A percentile compares a stretch with the other conserved stretches of the same genome.
These are phyloP conservation scores for Ganoderma boninense DNA, from an alignment of 1,284 basidiomycete species.

Conservation along the genomic window DNA sequence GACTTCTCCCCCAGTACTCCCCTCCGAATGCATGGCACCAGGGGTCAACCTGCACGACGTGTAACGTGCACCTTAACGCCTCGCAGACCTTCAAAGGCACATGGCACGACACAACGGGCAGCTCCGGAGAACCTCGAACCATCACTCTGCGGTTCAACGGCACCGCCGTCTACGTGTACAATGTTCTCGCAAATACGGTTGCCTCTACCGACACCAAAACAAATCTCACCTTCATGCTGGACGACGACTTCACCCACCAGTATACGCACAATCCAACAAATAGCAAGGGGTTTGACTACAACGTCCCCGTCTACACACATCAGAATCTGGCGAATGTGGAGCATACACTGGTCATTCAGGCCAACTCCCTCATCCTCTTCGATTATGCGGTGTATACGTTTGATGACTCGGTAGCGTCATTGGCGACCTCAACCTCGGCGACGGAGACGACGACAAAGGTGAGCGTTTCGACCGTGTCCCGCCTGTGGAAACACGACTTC, in stretches of 20 bases:
- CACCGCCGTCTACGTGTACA: slow-evolving; percentile 43
- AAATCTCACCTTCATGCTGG: no score
- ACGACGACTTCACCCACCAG: no score
- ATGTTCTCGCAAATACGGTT: slow-evolving; percentile 38
- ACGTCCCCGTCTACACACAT: slow-evolving; percentile 43
- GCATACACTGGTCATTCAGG: slow-evolving; percentile 17
- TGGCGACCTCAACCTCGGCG: no score
- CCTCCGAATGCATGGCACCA: slow-evolving; percentile 42
- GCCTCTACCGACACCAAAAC: slow-evolving; percentile 34
- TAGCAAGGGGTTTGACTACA: no score
- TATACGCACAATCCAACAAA: no score
- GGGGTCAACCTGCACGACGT: slow-evolving; percentile 33
- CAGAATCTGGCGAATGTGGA: not conserved
- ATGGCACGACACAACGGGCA: slow-evolving; percentile 36
- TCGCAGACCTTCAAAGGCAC: slow-evolving; percentile 27
- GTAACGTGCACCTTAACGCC: slow-evolving; percentile 31
- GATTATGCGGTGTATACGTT: slow-evolving; percentile 20
- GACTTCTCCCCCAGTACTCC: slow-evolving; percentile 29
- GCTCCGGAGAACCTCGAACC: no score
- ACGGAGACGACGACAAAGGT: not conserved
- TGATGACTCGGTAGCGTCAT: no score
- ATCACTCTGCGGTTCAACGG: slow-evolving; percentile 28
- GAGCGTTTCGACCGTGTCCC: not conserved
- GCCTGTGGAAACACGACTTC: no score
- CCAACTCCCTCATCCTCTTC: slow-evolving; percentile 17